Evolutionary conservation across 495 filamentous ascomycete species (phyloP).

Genomic region (Copromyces sp.): DNA sequence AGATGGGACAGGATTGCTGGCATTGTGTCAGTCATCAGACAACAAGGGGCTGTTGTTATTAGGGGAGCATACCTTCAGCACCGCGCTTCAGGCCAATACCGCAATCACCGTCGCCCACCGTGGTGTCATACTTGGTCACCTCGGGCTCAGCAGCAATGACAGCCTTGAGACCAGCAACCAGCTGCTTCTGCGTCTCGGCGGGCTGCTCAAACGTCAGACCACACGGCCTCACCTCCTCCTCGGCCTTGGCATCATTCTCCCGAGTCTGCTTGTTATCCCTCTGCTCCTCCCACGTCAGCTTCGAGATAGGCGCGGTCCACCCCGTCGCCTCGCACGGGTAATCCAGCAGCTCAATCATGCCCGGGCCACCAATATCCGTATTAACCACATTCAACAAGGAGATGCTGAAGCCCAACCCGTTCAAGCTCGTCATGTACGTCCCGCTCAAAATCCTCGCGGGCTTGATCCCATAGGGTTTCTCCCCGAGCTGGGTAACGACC

Average conservation of each 20-base stretch:
- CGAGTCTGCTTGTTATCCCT: conserved; percentile 28
- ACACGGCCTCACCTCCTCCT: conserved; percentile 47
- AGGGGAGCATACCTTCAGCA: conserved; percentile 55
- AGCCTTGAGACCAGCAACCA: conserved; percentile 57
- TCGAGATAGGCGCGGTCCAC: conserved; percentile 67
- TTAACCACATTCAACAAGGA: conserved; percentile 72
- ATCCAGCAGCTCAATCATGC: conserved; percentile 82
- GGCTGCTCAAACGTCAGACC: conserved; percentile 50
- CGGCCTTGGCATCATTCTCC: conserved; percentile 28
- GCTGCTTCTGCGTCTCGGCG: conserved; percentile 41
- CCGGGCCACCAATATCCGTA: conserved; percentile 66
- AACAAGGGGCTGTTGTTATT: background rate
- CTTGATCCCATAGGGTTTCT: conserved; percentile 54
- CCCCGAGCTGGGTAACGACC: conserved; percentile 62
- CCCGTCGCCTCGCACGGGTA: conserved; percentile 74
- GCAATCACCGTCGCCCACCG: conserved; percentile 94
- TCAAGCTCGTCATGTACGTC: conserved; percentile 79
- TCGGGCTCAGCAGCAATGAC: conserved; percentile 72
- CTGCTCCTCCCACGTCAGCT: conserved; percentile 47
- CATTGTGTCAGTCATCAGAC: conserved; percentile 3
- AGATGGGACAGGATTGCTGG: conserved; percentile 61
- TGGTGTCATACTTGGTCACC: conserved; percentile 80
- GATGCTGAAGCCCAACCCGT: conserved; percentile 87
- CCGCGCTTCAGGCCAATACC: conserved; percentile 83
- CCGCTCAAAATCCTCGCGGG: conserved; percentile 58